Base-by-base conservation (phyloP, 306 rosid species). In the Cicer cuneatum region DNA sequence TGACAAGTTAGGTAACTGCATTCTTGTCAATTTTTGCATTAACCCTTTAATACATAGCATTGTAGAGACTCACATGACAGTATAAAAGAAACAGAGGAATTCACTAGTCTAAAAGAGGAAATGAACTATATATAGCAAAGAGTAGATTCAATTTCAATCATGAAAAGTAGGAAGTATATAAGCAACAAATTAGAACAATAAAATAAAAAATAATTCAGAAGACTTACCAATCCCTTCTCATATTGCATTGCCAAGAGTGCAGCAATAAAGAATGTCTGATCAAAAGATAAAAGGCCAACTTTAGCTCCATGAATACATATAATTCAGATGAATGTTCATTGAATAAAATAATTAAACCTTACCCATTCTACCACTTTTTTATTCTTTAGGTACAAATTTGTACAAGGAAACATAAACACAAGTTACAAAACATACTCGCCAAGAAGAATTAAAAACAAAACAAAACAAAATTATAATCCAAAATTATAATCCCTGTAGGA, bases 191-290 rank as follows among this genome's bases (percentile, higher is more conserved):
- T 74, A 58, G 42, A 40, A 15, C 5, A 51, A 66, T 39, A 43
- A 69, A 37, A 54, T 29, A 24, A 71, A 66, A 75, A 42, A 49
- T 60, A 75, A 45, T 64, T 48, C 3, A 6, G 61, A 66, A 72
- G 68, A 75, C 87, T 53, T 88, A 94, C 99, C 97, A 92, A 72
- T 83, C 86, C 97, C 77, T 94, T 94, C 65, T 89, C 49, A 67
- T 92, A 94, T 85, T 94, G 99, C 99, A 94, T 94, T 53, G 97
- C 97, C 90, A 94, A 82, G 62, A 94, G 97, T 77, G 97, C 97
- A 62, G 99, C 99, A 83, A 94, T 94, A 82, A 94, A 94, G 86
- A 94, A 94, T 77, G 99, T 94, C 99, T 94, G 88, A 68, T 58
- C 83, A 80, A 80, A 41, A 71, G 80, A 87, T 74, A 65, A 59